phyloP scores from a whole-genome alignment of 352 stramenopile genomes.

The Phytophthora lateralis region DNA sequence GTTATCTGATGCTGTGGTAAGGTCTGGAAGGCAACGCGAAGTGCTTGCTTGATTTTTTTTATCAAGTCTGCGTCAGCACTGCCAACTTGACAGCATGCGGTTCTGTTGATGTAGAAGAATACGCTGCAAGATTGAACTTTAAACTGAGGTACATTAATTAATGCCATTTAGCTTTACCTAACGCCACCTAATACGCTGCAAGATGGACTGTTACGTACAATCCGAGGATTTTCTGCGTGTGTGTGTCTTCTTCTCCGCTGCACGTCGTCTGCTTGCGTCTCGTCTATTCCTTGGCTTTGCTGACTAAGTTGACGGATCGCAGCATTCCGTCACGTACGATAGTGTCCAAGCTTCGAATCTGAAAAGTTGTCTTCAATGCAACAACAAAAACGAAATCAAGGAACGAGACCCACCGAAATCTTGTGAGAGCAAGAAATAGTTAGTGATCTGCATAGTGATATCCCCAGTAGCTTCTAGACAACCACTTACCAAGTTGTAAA shows the following conservation, averaged over 20 bases:
- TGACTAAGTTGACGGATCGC: not conserved
- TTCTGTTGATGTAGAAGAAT: conserved; percentile 65
- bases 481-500: conserved; percentile 57
- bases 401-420: conserved; percentile 10
- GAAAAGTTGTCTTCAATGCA: not conserved
- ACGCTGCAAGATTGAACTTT: conserved; percentile 47
- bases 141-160: no score
- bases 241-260: not conserved
- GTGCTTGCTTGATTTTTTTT: not conserved
- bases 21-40: no score
- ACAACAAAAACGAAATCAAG: not conserved
- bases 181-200: conserved; percentile 48
- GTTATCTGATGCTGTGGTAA: no score
- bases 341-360: conserved; percentile 9
- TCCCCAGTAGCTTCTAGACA: conserved; percentile 14
- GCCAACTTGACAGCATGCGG: conserved; percentile 24
- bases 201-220: conserved; percentile 39
- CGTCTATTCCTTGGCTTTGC: not conserved
- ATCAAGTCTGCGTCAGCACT: conserved; percentile 23
- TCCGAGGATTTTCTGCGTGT: conserved; percentile 2
- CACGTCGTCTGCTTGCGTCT: conserved; percentile 1
- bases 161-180: conserved; percentile 9
- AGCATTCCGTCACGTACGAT: conserved; percentile 25
- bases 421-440: conserved; percentile 7
- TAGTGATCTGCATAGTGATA: not conserved